Conservation (phyloP, 192 early-diverging fungal species). For the Diversispora eburnea region DNA sequence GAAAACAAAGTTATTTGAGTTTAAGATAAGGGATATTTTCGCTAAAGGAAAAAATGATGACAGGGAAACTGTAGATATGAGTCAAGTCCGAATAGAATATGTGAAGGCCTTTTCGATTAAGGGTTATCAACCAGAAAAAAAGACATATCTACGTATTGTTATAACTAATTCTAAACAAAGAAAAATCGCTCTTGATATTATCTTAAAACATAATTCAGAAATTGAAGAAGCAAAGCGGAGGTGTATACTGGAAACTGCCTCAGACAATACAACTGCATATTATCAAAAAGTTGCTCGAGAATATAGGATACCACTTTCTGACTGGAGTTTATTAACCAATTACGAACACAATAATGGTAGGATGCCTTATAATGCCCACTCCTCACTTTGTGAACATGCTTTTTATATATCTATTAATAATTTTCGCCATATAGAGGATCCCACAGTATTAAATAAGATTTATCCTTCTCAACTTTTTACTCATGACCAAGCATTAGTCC, state of each 20-base stretch:
- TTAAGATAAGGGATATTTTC: background rate
- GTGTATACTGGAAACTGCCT: background rate
- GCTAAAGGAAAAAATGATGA: background rate
- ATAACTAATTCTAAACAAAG: background rate
- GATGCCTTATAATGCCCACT: no score
- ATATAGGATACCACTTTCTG: conserved; percentile 1
- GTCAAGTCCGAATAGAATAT: background rate
- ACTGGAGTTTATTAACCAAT: background rate
- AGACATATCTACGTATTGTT: background rate
- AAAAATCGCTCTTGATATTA: background rate
- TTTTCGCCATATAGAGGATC: background rate
- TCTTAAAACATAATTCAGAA: background rate
- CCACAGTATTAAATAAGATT: background rate
- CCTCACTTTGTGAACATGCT: no score
- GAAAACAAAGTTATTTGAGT: background rate
- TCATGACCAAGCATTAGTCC: background rate
- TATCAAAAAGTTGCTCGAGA: background rate
- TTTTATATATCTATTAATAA: no score
- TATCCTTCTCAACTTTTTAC: background rate
- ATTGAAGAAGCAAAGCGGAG: background rate
- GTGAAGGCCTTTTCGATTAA: no score
- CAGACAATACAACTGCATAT: no score
- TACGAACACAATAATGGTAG: no score
- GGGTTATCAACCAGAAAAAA: no score
- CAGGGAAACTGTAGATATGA: background rate